Evolutionary conservation across 1,284 basidiomycete genomes (phyloP), one percentile per base, ranked within the genome.

Genomic region (Cutaneotrichosporon sp.): DNA sequence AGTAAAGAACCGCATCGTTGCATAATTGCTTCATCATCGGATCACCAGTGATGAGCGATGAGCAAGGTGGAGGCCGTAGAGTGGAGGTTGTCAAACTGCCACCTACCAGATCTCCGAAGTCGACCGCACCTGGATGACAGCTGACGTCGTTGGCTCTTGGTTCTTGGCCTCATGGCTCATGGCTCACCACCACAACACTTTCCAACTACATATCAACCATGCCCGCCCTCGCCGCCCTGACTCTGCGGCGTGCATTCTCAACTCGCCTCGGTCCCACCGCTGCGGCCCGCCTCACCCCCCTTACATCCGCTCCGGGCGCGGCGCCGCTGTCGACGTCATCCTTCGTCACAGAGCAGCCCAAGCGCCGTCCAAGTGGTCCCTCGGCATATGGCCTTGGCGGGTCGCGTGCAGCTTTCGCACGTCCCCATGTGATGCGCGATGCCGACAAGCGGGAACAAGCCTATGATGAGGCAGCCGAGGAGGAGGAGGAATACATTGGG

Each of bases 191-290:
- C 26, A 26, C 14, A 30, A 30, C 14, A 16, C 49, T 9, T 50
- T 55, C 53, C 32, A 22, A 34, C 53, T 0, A 36, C 53, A 42
- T 38, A 14, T 16, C 55, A 42, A 40, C 36, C 36, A 56, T 56
- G 55, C 22, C 55, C 16, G 22, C 55, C 22, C 38, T 56, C 55
- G 14, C 38, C 21, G 55, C 55, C 22, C 5, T 22, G 38, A 46
- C 55, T 38, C 55, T 56, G 55, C 53, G 53, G 53, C 55, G 55
- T 30, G 55, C 22, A 30, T 40, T 56, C 22, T 40, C 36, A 2
- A 21, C 53, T 3, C 34, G 53, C 34, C 34, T 40, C 53, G 53
- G 55, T 38, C 51, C 51, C 4, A 31, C 51, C 30, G 51, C 51
- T 4, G 51, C 51, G 13, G 51, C 51, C 6, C 51, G 51, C 30